phyloP scores from a whole-genome alignment of 345 rosid species.

The Noccaea caerulescens region DNA sequence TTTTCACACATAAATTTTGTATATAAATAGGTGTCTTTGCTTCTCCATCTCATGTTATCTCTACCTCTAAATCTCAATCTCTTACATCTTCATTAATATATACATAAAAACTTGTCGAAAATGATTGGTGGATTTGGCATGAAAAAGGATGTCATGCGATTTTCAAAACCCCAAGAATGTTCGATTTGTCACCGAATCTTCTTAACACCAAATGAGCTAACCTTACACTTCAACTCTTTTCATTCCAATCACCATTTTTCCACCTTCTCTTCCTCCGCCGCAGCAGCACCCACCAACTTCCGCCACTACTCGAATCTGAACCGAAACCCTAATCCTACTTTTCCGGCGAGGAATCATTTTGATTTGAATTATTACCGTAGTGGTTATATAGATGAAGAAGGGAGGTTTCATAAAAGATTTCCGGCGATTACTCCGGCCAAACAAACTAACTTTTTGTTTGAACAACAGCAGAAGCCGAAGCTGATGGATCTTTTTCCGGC shows the following conservation, averaged over 20 bases:
- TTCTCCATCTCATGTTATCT: conserved; percentile 1
- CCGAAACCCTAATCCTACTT: conserved; percentile 6
- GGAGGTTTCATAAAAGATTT: conserved; percentile 23
- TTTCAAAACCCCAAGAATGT: conserved; percentile 24
- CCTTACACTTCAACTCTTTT: conserved; percentile 11
- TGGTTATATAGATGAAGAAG: conserved; percentile 11
- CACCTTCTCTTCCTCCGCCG: conserved; percentile 20
- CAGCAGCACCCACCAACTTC: neutral
- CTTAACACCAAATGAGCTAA: conserved; percentile 4
- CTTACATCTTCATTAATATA: neutral
- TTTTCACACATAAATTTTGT: neutral
- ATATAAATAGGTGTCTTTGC: conserved; percentile 33
- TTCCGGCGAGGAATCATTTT: neutral
- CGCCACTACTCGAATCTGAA: neutral
- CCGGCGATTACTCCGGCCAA: neutral
- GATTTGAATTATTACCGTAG: conserved; percentile 4
- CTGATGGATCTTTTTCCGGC: conserved; percentile 24
- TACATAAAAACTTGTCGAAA: neutral
- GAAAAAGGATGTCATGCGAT: neutral
- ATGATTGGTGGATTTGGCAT: conserved; percentile 32
- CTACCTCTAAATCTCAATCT: neutral
- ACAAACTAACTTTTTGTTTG: neutral
- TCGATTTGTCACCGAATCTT: conserved; percentile 18
- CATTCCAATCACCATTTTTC: neutral
- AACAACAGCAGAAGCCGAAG: neutral